Base-by-base conservation (phyloP, 2,329 filamentous ascomycete genomes). In the Rhexocercosporidium sp. region DNA sequence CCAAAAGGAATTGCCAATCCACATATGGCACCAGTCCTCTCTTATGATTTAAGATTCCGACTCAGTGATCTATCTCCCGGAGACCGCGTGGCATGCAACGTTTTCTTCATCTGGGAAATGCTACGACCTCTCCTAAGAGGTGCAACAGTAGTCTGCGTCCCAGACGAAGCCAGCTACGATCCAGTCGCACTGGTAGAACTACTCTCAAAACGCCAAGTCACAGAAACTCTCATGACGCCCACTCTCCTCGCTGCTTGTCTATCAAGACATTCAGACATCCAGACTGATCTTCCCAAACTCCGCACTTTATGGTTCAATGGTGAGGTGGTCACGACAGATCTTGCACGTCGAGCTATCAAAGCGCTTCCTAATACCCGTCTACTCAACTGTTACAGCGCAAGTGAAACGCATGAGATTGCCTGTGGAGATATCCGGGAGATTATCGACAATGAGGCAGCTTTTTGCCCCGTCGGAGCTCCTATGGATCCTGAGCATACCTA, bases 71-170 rank as follows among this genome's bases (percentile, higher is more conserved):
- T 93, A 2, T 79, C 84, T 20, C 89, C 89, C 0, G 91, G 91
- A 18, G 92, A 94, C 72, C 86, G 92, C 7, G 91, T 94, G 12
- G 92, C 92, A n/a, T 94, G 92, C 80, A 95, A 94, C 81, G 92
- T 94, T 67, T 95, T 94, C 78, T 95, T 95, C 76, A 85, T 94
- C 56, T 95, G 92, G 92, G 92, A 95, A 77, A 94, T 94, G 65
- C 78, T 95, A 64, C 90, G 92, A 5, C 92, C 92, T 9, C 82
- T 95, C 53, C 77, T 95, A 64, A 86, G 92, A 64, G 92, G 92
- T 72, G 92, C 91, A 2, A 93, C 92, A 0, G 90, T 92, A 4
- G 86, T 94, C 25, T 86, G 90, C 3, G 88, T 94, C 18, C 90
- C 92, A 1, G 92, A 95, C 72, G 88, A 92, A 72, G 86, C 85